phyloP scores from a whole-genome alignment of 352 stramenopile genomes.

The Globisporangium alternatum region DNA sequence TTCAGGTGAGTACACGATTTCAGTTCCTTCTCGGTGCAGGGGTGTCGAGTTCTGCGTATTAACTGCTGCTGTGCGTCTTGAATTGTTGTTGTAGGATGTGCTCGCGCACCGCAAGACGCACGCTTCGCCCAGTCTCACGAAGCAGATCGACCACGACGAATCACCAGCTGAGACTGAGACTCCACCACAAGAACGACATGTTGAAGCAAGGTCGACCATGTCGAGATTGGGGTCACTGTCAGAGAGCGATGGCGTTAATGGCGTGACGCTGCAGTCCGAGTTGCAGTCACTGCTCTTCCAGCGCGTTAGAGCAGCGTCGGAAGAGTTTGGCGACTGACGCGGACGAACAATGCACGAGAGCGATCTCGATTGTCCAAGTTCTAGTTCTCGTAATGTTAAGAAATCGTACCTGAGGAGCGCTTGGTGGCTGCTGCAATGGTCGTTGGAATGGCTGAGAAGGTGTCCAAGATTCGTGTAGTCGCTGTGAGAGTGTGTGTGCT shows the following conservation, averaged over 20 bases:
- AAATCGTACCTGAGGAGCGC: too few species aligned
- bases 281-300: slow-evolving; percentile 15
- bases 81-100: slow-evolving; percentile 26
- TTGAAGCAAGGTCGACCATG: not conserved
- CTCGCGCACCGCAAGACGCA: slow-evolving; percentile 41
- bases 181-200: not conserved
- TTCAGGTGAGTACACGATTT: slow-evolving; percentile 19
- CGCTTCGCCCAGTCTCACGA: slow-evolving; percentile 26
- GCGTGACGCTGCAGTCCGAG: slow-evolving; percentile 6
- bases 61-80: not conserved
- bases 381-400: too few species aligned
- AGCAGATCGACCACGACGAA: slow-evolving; percentile 41
- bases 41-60: not conserved
- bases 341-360: not conserved
- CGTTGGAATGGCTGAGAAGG: too few species aligned
- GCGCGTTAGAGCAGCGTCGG: slow-evolving; percentile 2
- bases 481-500: not conserved
- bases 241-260: not conserved
- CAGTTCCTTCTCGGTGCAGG: not conserved
- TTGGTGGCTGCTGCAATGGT: too few species aligned
- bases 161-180: not conserved
- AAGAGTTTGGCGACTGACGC: slow-evolving; percentile 10
- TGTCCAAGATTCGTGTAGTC: not conserved
- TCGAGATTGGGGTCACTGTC: not conserved
- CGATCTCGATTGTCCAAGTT: too few species aligned